Base-by-base conservation (phyloP, 805 yeast species). In the Monosporozyma yasuniensis region DNA sequence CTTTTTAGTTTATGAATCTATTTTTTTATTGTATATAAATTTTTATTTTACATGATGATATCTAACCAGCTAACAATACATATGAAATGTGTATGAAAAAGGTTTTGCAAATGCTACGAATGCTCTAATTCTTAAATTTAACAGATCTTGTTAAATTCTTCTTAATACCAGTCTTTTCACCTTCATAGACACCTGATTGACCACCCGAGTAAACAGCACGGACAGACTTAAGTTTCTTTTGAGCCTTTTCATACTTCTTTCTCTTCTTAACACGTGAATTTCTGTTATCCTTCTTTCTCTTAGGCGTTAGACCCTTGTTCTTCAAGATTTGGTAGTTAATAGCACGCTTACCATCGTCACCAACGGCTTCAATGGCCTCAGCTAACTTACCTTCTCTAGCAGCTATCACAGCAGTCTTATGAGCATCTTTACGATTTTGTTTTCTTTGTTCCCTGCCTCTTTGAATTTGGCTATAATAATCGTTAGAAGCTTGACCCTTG, bases 231-330 rank as follows among this genome's bases (percentile, higher is more conserved):
- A 93, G 83, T 68, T 88, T 88, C 87, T 88, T 91, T 73, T 88
- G 82, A 27, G 99, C 99, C 66, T 79, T 77, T 56, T 88, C 98
- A 73, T 86, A 93, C 80, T 87, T 87, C 81, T 83, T 87, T 77
- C 99, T 85, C 95, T 91, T 93, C 78, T 93, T 93, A 61, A 93
- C 98, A 72, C 99, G 84, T 42, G 98, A 80, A 67, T 93, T 93
- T 71, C 97, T 80, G 74, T 86, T 81, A 56, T 87, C 96, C 77
- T 93, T 93, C 75, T 87, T 85, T 66, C 96, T 79, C 68, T 83
- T 85, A 18, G 95, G 91, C 1, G 97, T 90, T 55, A 93, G 80
- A 63, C 99, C 99, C 73, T 87, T 90, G 73, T 93, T 93, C 78
- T 91, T 93, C 71, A 87, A 76, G 54, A 93, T 93, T 73, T 91